Conservation (phyloP, 441 rosid species). For the Erodium moschatum region DNA sequence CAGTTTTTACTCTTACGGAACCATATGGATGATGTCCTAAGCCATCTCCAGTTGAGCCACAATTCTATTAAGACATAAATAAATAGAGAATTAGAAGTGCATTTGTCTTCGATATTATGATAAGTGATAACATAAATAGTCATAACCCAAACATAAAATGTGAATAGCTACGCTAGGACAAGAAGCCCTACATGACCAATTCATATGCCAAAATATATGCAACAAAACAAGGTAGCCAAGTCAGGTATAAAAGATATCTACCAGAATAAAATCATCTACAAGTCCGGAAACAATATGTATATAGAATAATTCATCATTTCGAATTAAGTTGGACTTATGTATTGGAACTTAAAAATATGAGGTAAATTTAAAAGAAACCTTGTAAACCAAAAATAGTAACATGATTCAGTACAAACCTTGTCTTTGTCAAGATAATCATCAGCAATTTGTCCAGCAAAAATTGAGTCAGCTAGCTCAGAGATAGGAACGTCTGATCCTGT, state of each 20-base stretch:
- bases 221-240: not conserved
- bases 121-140: not conserved
- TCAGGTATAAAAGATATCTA: not conserved
- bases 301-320: too few species aligned
- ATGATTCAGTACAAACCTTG: constrained; percentile 35
- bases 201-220: not conserved
- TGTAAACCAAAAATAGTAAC: not conserved
- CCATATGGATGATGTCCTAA: constrained; percentile 22
- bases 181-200: not conserved
- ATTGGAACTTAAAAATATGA: not conserved
- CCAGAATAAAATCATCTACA: not conserved
- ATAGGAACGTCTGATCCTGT: constrained; percentile 63
- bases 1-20: constrained; percentile 33
- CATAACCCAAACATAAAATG: not conserved
- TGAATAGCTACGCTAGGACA: not conserved
- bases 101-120: not conserved
- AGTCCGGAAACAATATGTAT: not conserved
- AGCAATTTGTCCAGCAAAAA: constrained; percentile 46
- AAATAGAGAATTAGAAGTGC: not conserved
- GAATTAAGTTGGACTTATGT: not conserved
- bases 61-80: not conserved
- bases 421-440: constrained; percentile 21
- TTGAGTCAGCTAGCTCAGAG: constrained; percentile 63
- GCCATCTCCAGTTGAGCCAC: constrained; percentile 14
- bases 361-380: not conserved